phyloP scores from a whole-genome alignment of 257 asterid genomes.

The Nicotiana noctiflora region DNA sequence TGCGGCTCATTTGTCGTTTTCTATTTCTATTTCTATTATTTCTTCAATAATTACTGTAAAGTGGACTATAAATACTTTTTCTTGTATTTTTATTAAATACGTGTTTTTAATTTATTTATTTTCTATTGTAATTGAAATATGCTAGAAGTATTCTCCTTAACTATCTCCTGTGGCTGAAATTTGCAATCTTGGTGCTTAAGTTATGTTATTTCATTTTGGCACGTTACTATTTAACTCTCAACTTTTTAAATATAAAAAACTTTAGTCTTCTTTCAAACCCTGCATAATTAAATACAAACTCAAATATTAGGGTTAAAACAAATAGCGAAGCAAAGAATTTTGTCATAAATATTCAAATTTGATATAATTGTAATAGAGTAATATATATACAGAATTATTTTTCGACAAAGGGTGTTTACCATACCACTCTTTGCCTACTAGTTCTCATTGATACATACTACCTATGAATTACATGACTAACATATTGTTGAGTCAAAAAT shows the following conservation, averaged over 20 bases:
- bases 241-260: background rate
- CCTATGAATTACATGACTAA: no score
- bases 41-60: background rate
- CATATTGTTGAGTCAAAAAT: no score
- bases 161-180: background rate
- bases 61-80: background rate
- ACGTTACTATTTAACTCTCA: background rate
- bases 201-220: background rate
- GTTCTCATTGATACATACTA: rapidly evolving
- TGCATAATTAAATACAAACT: background rate
- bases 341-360: no score
- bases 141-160: background rate
- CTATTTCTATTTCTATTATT: background rate
- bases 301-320: background rate
- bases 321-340: no score
- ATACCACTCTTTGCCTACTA: no score
- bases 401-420: no score
- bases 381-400: no score
- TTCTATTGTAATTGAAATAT: no score
- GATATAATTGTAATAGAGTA: no score
- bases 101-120: background rate
- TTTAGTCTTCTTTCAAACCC: no score
- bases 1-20: background rate
- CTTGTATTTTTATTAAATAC: background rate
- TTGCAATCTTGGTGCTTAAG: background rate